Evolutionary conservation across 2,329 filamentous ascomycete species (phyloP), one percentile per base, ranked within the genome.

Genomic region (Ceratocystis variospora): DNA sequence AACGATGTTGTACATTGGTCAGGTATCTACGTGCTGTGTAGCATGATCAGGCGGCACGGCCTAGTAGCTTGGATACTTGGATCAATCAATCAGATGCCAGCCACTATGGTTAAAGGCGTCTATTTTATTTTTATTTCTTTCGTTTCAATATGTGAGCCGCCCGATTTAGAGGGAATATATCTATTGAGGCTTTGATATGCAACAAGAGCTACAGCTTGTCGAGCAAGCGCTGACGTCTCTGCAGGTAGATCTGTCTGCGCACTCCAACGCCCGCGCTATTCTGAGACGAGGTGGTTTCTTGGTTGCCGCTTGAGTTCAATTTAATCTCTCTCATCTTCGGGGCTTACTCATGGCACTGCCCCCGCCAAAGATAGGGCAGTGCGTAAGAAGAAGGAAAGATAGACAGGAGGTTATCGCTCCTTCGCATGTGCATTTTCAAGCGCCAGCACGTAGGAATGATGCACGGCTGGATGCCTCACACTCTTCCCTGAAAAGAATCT

Each of bases 1-100:
- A n/a, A 25, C n/a, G 22, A n/a, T 19, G 46, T 19, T 19, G 46
- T n/a, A 33, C 25, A 59, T 59, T 59, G 17, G 55, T 28, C 55
- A 59, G 15, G 37, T 17, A 59, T 59, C 25, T 59, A 5, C 5
- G 25, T n/a, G 15, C 55, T 33, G 55, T 19, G 25, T 33, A 33
- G 55, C 55, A 59, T 59, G 55, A 33, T 59, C 15, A 59, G 55
- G 55, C 55, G 31, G 17, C 55, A 59, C 55, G 31, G 25, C n/a
- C 28, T 17, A 59, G 55, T 37, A 12, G 19, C 17, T 5, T 59
- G 25, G 28, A 28, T 33, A 17, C 55, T 59, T 19, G 31, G 55
- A 28, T 59, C 55, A 25, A 6, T 31, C 50, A 53, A n/a, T 48
- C 6, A 48, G 22, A 25, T 22, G 19, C 19, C 48, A 53, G 22